Conservation (phyloP, 805 yeast genomes). For the Hermanozyma aechmeae region DNA sequence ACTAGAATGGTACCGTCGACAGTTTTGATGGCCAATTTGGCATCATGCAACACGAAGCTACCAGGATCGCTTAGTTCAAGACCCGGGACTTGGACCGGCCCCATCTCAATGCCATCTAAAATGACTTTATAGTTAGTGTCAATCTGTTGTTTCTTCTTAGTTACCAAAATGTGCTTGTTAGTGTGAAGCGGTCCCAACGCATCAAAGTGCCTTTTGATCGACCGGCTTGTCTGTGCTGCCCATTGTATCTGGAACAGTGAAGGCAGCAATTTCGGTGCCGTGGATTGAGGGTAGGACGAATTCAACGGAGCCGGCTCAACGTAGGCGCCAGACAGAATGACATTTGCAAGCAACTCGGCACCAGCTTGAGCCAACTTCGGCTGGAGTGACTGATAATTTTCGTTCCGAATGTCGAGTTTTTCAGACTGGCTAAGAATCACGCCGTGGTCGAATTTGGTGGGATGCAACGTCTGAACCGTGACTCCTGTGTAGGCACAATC, state of each 20-base stretch:
- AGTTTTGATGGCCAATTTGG: constrained; percentile 32
- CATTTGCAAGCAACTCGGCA: constrained; percentile 43
- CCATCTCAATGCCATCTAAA: constrained; percentile 27
- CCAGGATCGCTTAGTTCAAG: constrained; percentile 14
- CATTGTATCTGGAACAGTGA: constrained; percentile 39
- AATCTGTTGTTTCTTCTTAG: constrained; percentile 21
- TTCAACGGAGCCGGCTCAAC: background rate
- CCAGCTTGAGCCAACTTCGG: constrained; percentile 52
- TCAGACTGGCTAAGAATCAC: constrained; percentile 51
- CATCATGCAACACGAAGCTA: constrained; percentile 8
- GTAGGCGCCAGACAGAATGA: constrained; percentile 26
- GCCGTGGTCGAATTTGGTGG: constrained; percentile 78
- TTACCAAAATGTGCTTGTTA: constrained; percentile 24
- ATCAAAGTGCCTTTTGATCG: constrained; percentile 33
- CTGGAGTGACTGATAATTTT: constrained; percentile 37
- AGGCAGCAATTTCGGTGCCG: constrained; percentile 49
- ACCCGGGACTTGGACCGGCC: background rate
- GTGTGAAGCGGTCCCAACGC: constrained; percentile 53
- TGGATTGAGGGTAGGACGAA: constrained; percentile 12
- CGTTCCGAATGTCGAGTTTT: constrained; percentile 33
- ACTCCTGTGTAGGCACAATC: constrained; percentile 66
- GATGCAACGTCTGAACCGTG: constrained; percentile 83
- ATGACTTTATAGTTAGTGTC: constrained; percentile 31
- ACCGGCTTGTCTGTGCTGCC: constrained; percentile 24
- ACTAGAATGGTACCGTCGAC: constrained; percentile 31